These are phyloP conservation scores for Phytophthora ohioensis DNA, from an alignment of 352 stramenopile genomes.

Conservation along the genomic window DNA sequence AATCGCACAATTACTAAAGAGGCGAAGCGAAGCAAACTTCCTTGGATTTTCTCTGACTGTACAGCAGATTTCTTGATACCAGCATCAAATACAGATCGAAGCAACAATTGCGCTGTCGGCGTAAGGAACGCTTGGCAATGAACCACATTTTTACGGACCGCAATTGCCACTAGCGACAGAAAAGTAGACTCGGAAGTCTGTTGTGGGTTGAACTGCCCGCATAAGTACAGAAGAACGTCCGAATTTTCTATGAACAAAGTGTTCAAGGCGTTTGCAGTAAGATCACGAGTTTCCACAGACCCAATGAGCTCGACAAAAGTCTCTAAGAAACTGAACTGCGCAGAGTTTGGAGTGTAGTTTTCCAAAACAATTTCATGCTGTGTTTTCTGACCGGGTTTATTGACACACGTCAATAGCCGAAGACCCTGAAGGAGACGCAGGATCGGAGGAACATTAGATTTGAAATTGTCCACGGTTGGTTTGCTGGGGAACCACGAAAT, in stretches of 20 bases:
- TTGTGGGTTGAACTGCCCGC: slow-evolving; percentile 19
- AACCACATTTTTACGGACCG: slow-evolving; percentile 8
- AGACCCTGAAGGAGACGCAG: slow-evolving; percentile 16
- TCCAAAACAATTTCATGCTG: neutral
- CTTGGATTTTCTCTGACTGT: slow-evolving; percentile 3
- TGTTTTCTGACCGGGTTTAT: neutral
- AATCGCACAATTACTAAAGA: slow-evolving; percentile 20
- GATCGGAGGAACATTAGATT: slow-evolving; percentile 5
- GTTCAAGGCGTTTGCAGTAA: slow-evolving; percentile 25
- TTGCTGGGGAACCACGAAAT: slow-evolving; percentile 29
- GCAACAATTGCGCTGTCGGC: neutral
- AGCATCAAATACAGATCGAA: slow-evolving; percentile 30
- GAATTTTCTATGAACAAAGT: slow-evolving; percentile 29
- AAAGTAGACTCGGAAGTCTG: slow-evolving; percentile 18
- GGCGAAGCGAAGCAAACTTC: slow-evolving; percentile 12
- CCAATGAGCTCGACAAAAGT: slow-evolving; percentile 23
- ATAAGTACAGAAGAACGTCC: slow-evolving; percentile 28
- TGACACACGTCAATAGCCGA: slow-evolving; percentile 20
- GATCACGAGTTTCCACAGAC: slow-evolving; percentile 13
- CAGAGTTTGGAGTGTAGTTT: neutral
- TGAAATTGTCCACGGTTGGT: slow-evolving; percentile 13
- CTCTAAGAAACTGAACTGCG: slow-evolving; percentile 21
- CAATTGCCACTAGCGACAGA: slow-evolving; percentile 25
- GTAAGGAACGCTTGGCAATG: slow-evolving; percentile 30
- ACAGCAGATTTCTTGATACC: slow-evolving; percentile 15